Evolutionary conservation across 345 rosid species (phyloP), one percentile per base, ranked within the genome.

Genomic region (Microcos paniculata): DNA sequence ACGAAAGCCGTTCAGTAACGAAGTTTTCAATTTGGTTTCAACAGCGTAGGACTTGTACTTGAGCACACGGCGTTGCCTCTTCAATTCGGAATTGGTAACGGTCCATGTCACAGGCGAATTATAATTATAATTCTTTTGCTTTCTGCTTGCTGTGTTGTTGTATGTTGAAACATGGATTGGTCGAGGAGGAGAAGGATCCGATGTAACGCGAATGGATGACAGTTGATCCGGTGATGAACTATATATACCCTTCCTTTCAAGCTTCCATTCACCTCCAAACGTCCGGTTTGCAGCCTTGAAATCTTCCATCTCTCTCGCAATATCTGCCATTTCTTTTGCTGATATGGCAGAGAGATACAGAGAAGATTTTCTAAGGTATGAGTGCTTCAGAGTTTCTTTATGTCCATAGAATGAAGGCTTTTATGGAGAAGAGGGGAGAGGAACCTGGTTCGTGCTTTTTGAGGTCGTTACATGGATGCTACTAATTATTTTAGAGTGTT

Each of bases 21-120:
- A 80, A 5, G 72, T 45, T 51, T 80, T 85, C 53, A 85, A 19
- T 30, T 70, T 57, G 5, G 85, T 79, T 75, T 83, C 88, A 0
- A 78, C 78, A 0, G 80, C 80, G 0, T 85, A 88, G 0, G 84
- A 46, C 64, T 79, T 83, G 77, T 88, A 86, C 78, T 67, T 83
- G 0, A 75, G 79, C 24, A 88, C 76, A 26, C 90, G 78, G 14
- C 69, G 78, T 19, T 83, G 86, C 31, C 88, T 82, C 82, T 83
- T 86, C 46, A 76, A 15, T 48, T 88, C 88, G 0, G 86, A 40
- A 4, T 84, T 83, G 16, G 57, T 53, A 9, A 28, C 38, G 49
- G 72, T 77, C 52, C 74, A 30, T 2, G 65, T 67, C 19, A 16
- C 2, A 14, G 53, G 48, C 0, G 4, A 13, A 5, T n/a, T 10